These are phyloP conservation scores for Gnetum montanum DNA, from an alignment of 75 land plant species.

Conservation along the genomic window DNA sequence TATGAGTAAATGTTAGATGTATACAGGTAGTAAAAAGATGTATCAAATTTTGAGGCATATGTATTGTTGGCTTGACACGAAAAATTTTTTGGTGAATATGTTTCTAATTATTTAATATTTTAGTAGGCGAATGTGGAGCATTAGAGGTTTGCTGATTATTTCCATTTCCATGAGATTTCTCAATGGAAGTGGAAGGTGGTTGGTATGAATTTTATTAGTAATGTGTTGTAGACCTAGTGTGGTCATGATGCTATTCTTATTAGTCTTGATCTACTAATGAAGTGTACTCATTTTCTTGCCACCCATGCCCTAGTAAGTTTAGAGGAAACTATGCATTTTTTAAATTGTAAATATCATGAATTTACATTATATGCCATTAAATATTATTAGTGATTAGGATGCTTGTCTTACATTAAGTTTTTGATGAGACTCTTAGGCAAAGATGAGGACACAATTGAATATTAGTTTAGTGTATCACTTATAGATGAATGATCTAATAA, in stretches of 20 bases:
- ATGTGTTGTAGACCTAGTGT: not conserved
- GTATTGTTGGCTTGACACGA: slow-evolving; percentile 14
- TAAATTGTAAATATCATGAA: not conserved
- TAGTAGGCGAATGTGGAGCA: slow-evolving; percentile 1
- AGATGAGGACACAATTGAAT: not conserved
- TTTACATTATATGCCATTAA: no score
- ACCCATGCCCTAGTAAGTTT: not conserved
- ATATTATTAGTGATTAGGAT: not conserved
- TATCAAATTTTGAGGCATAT: not conserved
- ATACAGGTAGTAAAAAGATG: no score
- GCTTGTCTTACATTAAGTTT: not conserved
- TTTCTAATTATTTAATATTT: slow-evolving; percentile 4
- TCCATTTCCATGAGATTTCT: no score
- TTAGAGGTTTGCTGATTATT: slow-evolving; percentile 4
- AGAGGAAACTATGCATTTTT: not conserved
- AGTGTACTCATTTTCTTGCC: slow-evolving; percentile 7
- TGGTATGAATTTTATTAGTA: slow-evolving; percentile 20
- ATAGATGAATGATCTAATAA: slow-evolving; percentile 2
- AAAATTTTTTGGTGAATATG: slow-evolving; percentile 3
- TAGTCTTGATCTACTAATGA: slow-evolving; percentile 4
- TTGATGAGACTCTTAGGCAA: not conserved
- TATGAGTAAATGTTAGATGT: no score
- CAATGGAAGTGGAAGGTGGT: no score
- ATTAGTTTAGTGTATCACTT: slow-evolving; percentile 1
- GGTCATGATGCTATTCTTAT: slow-evolving; percentile 11